Base-by-base conservation (phyloP, 2,329 filamentous ascomycete species). In the Fusarium agapanthi region DNA sequence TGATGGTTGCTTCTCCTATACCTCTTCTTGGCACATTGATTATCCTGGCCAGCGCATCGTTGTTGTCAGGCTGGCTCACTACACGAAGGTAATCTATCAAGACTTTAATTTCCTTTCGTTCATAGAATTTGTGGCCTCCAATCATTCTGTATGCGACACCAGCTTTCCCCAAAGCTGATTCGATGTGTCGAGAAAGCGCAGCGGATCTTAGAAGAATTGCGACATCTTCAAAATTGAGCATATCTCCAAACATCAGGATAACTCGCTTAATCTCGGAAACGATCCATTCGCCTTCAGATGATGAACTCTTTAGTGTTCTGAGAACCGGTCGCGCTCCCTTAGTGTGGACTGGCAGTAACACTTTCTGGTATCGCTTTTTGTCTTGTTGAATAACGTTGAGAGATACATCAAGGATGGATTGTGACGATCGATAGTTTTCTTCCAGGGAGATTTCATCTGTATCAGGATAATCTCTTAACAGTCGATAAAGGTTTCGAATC, bases 391-490 rank as follows among this genome's bases (percentile, higher is more conserved):
- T 98, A 53, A 99, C 91, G 68, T 91, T 89, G 67, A 97, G 87
- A 0, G 96, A 95, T 11, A 93, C 90, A 65, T 89, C 87, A 30
- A 98, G 85, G 66, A 99, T 98, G 13, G 91, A 91, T 43, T 92
- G 93, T 1, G 95, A 97, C 3, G 95, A 98, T 28, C 95, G 90
- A 79, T 99, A 99, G 77, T 98, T 99, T 77, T 98, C 93, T 79
- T 98, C 93, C 6, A 99, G 86, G 11, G 95, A 91, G 48, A 98
- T 90, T 65, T 96, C 92, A 9, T 94, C 88, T 0, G 95, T 96
- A 32, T 92, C 88, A 0, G 91, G 91, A 78, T 93, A 98, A 65
- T 94, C 91, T 45, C 85, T 85, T 58, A 94, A 88, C 86, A 99
- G 91, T 6, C 93, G 90, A 72, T 89, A 89, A 53, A 98, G 86